A percentile compares a stretch with the other conserved stretches of the same genome.
phyloP scores from a whole-genome alignment of 2,329 filamentous ascomycete genomes.

The Penicillium crustosum region DNA sequence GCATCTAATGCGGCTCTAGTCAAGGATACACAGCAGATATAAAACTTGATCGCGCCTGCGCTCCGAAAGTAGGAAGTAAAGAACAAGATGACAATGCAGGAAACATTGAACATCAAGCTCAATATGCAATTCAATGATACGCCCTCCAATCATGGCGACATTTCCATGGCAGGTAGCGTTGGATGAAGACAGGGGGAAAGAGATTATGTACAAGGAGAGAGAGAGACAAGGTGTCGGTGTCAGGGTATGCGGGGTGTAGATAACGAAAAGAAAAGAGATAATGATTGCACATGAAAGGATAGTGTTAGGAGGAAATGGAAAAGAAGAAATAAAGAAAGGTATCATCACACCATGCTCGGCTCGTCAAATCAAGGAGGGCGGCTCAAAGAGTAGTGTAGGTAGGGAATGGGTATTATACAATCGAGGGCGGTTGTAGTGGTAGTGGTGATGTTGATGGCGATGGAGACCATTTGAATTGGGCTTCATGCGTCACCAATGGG shows the following conservation, averaged over 20 bases:
- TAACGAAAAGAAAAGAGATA: constrained; percentile 8
- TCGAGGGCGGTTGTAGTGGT: constrained; percentile 19
- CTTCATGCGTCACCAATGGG: neutral
- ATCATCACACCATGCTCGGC: constrained; percentile 27
- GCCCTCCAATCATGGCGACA: constrained; percentile 20
- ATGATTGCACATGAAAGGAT: constrained; percentile 17
- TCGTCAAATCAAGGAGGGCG: constrained; percentile 22
- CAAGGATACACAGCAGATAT: neutral
- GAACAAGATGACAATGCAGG: neutral
- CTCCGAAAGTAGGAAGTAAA: neutral
- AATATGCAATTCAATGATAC: constrained; percentile 24
- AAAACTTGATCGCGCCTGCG: neutral
- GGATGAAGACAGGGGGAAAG: constrained; percentile 11
- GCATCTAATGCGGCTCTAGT: neutral
- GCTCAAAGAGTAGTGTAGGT: constrained; percentile 9
- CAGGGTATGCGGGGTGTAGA: constrained; percentile 15
- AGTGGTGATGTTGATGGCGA: constrained; percentile 11
- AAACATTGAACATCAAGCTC: constrained; percentile 4
- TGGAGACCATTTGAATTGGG: constrained; percentile 21
- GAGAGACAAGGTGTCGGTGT: neutral
- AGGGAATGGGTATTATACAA: constrained; percentile 27
- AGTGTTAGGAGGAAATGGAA: constrained; percentile 1
- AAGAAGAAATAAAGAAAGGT: constrained; percentile 13
- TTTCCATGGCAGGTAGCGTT: constrained; percentile 15
- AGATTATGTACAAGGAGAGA: constrained; percentile 34